These are phyloP conservation scores for Penicillium angulare DNA, from an alignment of 495 filamentous ascomycete genomes.

Conservation along the genomic window DNA sequence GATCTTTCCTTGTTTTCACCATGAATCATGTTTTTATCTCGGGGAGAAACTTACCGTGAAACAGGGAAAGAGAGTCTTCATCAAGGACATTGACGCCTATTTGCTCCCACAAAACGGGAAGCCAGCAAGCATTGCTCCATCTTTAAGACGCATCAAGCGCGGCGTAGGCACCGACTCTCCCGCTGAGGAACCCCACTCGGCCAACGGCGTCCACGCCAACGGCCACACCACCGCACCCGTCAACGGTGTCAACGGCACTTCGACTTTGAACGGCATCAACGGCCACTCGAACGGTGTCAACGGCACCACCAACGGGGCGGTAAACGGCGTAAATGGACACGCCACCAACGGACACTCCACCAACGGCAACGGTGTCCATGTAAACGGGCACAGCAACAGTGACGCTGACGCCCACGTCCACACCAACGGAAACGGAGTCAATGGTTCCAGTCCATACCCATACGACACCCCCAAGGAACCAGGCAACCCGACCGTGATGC, in stretches of 20 bases:
- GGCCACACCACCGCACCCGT: constrained; percentile 23
- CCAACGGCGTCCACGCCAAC: constrained; percentile 30
- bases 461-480: constrained; percentile 56
- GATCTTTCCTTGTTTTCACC: neutral
- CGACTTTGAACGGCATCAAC: constrained; percentile 6
- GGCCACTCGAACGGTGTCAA: constrained; percentile 17
- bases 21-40: neutral
- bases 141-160: constrained; percentile 60
- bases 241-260: constrained; percentile 8
- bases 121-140: constrained; percentile 69
- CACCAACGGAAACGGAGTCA: constrained; percentile 10
- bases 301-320: constrained; percentile 17
- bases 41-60: constrained; percentile 38
- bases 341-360: constrained; percentile 5
- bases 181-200: constrained; percentile 18
- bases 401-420: constrained; percentile 15
- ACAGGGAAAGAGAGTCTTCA: constrained; percentile 78
- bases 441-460: constrained; percentile 47
- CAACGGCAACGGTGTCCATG: constrained; percentile 20
- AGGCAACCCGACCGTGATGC: constrained; percentile 82
- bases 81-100: constrained; percentile 97
- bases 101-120: constrained; percentile 72
- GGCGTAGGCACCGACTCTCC: constrained; percentile 55
- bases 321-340: neutral
- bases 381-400: constrained; percentile 1